A percentile compares a stretch with the other conserved stretches of the same genome.
Evolutionary conservation across 2,329 filamentous ascomycete genomes (phyloP).

Genomic region (Chalara sp.): DNA sequence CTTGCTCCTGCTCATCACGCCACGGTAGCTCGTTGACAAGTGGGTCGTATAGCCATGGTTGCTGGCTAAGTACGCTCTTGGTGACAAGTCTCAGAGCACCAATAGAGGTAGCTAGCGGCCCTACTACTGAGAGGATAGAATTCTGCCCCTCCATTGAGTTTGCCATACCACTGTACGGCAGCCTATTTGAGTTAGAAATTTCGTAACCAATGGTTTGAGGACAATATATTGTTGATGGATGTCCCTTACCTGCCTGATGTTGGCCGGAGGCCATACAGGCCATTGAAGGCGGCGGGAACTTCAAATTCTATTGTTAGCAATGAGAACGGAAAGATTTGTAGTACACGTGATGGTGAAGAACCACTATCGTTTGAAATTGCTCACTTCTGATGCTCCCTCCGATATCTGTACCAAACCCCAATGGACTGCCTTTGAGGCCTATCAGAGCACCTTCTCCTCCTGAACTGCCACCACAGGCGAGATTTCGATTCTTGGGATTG

Average conservation of each 20-base stretch:
- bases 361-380: neutral
- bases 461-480: constrained; percentile 23
- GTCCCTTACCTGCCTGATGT: constrained; percentile 17
- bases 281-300: constrained; percentile 32
- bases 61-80: constrained; percentile 45
- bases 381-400: constrained; percentile 9
- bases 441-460: constrained; percentile 29
- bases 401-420: constrained; percentile 28
- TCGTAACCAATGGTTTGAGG: too few relatives aligned
- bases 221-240: too few relatives aligned
- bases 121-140: constrained; percentile 54
- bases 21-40: constrained; percentile 60
- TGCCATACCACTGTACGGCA: constrained; percentile 48
- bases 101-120: constrained; percentile 51
- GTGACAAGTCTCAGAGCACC: constrained; percentile 48
- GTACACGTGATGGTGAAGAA: neutral
- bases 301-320: constrained; percentile 18
- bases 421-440: constrained; percentile 23
- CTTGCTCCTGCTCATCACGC: constrained; percentile 38
- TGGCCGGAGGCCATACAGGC: constrained; percentile 33
- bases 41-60: constrained; percentile 63
- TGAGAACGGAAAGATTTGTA: neutral
- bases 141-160: constrained; percentile 56
- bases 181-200: constrained; percentile 9
- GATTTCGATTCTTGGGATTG: constrained; percentile 25